Evolutionary conservation across 768 basidiomycete species (phyloP), one percentile per base, ranked within the genome.

Genomic region (Lactarius psammicola): DNA sequence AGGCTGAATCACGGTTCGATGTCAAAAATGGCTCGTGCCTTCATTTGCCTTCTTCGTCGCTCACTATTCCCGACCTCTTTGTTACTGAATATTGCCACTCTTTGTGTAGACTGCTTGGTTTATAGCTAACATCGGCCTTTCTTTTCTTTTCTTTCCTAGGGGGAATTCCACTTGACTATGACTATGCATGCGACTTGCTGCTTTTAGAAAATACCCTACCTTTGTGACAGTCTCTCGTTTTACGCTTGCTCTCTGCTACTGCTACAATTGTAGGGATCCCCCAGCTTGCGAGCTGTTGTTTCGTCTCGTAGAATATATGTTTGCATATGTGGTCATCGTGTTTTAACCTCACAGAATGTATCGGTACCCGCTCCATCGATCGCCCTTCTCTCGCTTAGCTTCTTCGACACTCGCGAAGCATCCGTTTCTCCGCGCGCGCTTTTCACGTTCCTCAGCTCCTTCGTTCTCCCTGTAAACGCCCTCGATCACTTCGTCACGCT

Each of bases 281-380:
- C 46, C 42, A n/a, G 55, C 60, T 51, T 36, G 46, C 51, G 49
- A 57, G 46, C 55, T 67, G 51, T 59, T 59, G 56, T 40, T 58
- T 59, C 38, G 31, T 44, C 59, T 59, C 64, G 40, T 65, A 67
- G 64, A 65, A 49, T 56, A 55, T 65, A 59, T 66, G 56, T 18
- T 59, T 65, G 56, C 57, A 63, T 26, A 65, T 55, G 44, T 63
- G 56, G 26, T 34, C 42, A 28, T 64, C 58, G 30, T 56, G 42
- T 60, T 63, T 56, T 33, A 30, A 33, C 20, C 56, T 82, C 73
- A 89, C 53, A 85, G 72, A 18, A 78, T 84, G 74, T 91, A 92
- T 70, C 85, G 78, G 73, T 90, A 92, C 28, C 89, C 89, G 70
- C 87, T 89, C 89, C 88, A 90, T 55, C 76, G 75, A 74, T 91